phyloP scores from a whole-genome alignment of 2,329 filamentous ascomycete genomes.

The Botrytis fabae region DNA sequence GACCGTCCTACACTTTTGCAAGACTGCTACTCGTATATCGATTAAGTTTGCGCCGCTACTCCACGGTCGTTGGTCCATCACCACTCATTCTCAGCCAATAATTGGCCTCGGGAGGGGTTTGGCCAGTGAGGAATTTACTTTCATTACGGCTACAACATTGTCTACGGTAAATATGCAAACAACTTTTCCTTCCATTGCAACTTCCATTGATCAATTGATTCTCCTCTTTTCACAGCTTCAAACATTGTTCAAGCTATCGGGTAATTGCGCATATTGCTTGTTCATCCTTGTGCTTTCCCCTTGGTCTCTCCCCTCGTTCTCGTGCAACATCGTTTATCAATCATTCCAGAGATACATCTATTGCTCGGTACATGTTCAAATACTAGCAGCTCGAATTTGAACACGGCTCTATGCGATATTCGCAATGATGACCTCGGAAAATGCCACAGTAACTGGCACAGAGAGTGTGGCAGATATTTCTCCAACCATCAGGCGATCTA shows the following conservation, averaged over 20 bases:
- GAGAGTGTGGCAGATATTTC: conserved; percentile 25
- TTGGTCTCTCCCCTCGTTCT: conserved; percentile 2
- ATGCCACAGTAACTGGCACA: conserved; percentile 33
- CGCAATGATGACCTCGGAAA: conserved; percentile 32
- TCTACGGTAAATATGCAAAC: neutral
- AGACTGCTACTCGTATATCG: neutral
- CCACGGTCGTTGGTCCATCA: neutral
- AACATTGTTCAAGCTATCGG: neutral
- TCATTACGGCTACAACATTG: neutral
- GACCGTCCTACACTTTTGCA: neutral
- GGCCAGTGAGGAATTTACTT: conserved; percentile 15
- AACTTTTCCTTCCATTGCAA: neutral
- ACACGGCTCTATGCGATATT: neutral
- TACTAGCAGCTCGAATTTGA: neutral
- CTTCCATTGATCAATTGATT: conserved; percentile 1
- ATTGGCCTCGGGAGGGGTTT: conserved; percentile 9
- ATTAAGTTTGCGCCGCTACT: neutral
- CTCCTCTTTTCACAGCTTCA: conserved; percentile 11
- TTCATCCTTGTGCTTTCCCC: conserved; percentile 1
- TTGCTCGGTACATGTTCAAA: neutral
- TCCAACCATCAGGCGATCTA: conserved; percentile 30
- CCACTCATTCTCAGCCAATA: conserved; percentile 8
- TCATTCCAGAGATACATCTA: neutral
- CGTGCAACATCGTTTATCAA: neutral
- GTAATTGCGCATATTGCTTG: neutral